Evolutionary conservation across 805 yeast species (phyloP).

Genomic region (Blastobotrys peoriensis): DNA sequence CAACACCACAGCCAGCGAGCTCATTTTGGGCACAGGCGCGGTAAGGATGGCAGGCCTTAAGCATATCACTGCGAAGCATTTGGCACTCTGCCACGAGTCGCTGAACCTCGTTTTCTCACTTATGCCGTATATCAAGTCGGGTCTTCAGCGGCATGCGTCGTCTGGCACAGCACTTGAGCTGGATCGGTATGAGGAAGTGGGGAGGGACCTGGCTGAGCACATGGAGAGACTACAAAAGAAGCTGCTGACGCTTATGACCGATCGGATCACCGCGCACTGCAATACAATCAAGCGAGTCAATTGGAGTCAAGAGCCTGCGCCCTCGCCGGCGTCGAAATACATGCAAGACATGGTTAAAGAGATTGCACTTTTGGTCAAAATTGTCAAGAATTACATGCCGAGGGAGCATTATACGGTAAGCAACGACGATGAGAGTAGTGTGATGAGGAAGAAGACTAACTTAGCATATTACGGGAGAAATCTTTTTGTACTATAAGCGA

Average conservation of each 20-base stretch:
- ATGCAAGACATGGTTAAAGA: conserved; percentile 65
- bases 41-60: conserved; percentile 65
- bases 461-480: conserved; percentile 27
- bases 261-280: conserved; percentile 50
- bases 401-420: conserved; percentile 37
- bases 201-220: conserved; percentile 48
- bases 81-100: conserved; percentile 63
- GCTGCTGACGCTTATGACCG: conserved; percentile 65
- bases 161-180: conserved; percentile 25
- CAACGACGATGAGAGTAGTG: neutral
- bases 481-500: conserved; percentile 50
- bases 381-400: conserved; percentile 53
- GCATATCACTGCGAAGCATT: conserved; percentile 67
- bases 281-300: conserved; percentile 41
- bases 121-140: conserved; percentile 33
- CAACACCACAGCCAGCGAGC: conserved; percentile 50
- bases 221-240: conserved; percentile 57
- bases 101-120: conserved; percentile 42
- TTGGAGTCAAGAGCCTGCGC: conserved; percentile 41
- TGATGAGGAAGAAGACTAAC: conserved; percentile 5
- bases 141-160: conserved; percentile 27
- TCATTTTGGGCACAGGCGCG: conserved; percentile 71
- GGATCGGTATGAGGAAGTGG: conserved; percentile 34
- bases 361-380: conserved; percentile 56
- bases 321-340: conserved; percentile 48